Evolutionary conservation across 768 basidiomycete genomes (phyloP), one percentile per base, ranked within the genome.

Genomic region (Rhodotorula graminis): DNA sequence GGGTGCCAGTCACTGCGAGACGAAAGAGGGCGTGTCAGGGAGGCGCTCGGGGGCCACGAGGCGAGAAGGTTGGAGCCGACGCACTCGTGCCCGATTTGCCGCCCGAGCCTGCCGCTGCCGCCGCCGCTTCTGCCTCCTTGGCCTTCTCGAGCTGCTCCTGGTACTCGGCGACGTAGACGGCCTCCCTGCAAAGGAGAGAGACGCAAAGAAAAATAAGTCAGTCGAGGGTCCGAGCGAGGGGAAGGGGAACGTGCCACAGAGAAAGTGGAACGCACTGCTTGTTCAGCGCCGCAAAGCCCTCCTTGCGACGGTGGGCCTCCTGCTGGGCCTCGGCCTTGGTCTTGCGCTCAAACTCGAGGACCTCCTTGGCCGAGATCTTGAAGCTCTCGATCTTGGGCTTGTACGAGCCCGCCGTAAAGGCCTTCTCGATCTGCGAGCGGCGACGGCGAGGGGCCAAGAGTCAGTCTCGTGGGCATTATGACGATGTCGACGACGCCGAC

Each of bases 331-430:
- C 62, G 10, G 10, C 21, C 19, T 40, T 33, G 65, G 86, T 86
- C 47, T 77, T 79, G n/a, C 75, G 71, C 49, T 82, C 83, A 77
- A 87, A 87, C 44, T 72, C 76, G 2, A 72, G 65, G 1, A 85
- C 79, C 67, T 88, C 85, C 0, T 80, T 80, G 8, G 80, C 78
- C 29, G 86, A 87, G 73, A 89, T 86, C 2, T 79, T 81, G 0
- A 82, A 82, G 9, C 83, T 80, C 73, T 88, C 84, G 55, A 88
- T 83, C 84, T 87, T 58, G 25, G 65, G 63, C 1, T 27, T 67
- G 75, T 71, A 78, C n/a, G 62, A 55, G 59, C 74, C 78, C 11
- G 75, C 76, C 37, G 70, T 72, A 58, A 76, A 78, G 21, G 75
- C 67, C 61, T 75, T 57, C n/a, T 73, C 53, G 29, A 64, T 61